These are phyloP conservation scores for Pachysandra terminalis DNA, from an alignment of 164 flowering plant genomes.

Conservation along the genomic window DNA sequence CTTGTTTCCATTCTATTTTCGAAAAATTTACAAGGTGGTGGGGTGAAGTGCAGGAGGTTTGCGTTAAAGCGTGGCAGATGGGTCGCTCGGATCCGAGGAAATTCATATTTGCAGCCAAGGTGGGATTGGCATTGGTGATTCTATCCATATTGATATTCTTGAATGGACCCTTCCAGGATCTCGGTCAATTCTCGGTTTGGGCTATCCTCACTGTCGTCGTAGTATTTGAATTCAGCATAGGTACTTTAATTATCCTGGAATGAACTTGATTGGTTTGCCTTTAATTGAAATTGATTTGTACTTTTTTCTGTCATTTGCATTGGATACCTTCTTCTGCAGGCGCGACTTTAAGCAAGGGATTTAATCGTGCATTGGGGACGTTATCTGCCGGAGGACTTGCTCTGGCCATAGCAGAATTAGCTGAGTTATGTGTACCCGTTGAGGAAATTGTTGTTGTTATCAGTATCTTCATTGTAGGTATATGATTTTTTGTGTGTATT, in stretches of 20 bases:
- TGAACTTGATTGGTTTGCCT: not conserved
- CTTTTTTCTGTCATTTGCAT: not conserved
- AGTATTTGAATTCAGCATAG: constrained; percentile 82
- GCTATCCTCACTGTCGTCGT: constrained; percentile 80
- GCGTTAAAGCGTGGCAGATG: constrained; percentile 38
- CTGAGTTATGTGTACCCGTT: constrained; percentile 38
- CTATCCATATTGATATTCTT: constrained; percentile 63
- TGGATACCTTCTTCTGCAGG: constrained; percentile 31
- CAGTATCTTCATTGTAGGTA: constrained; percentile 70
- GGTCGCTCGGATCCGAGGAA: constrained; percentile 68
- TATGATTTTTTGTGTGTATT: not conserved
- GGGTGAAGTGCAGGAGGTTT: constrained; percentile 19
- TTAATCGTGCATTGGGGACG: constrained; percentile 84
- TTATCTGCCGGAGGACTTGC: constrained; percentile 82
- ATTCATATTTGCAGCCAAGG: constrained; percentile 53
- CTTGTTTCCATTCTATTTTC: constrained; percentile 15
- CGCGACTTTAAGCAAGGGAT: constrained; percentile 79
- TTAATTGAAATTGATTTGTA: not conserved
- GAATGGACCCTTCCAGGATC: constrained; percentile 46
- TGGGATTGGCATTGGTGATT: constrained; percentile 64
- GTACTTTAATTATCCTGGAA: constrained; percentile 24
- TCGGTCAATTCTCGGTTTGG: constrained; percentile 63
- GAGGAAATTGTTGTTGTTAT: constrained; percentile 49
- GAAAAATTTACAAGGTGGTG: constrained; percentile 16
- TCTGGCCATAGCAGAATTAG: constrained; percentile 55